Evolutionary conservation across 768 basidiomycete species (phyloP).

Genomic region (Russula olivacea): DNA sequence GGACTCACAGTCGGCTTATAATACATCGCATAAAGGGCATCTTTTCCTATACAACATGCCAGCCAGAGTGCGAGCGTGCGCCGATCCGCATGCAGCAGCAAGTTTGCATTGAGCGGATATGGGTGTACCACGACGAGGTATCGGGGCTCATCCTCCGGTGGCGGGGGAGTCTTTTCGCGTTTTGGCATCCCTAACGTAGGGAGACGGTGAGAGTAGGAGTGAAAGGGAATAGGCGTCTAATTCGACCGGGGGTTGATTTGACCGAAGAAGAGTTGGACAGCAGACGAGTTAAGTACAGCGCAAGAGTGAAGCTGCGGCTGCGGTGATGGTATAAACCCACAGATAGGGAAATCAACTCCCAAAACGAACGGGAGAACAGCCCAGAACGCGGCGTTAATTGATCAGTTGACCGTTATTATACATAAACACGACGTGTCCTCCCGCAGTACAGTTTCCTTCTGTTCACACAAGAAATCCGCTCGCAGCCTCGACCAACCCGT

Average conservation of each 20-base stretch:
- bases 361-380: too few species aligned
- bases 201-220: neutral
- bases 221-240: neutral
- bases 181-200: conserved; percentile 29
- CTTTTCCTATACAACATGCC: conserved; percentile 36
- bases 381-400: too few species aligned
- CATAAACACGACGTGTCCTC: neutral
- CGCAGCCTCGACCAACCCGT: conserved; percentile 8
- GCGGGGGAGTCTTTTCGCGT: conserved; percentile 39
- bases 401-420: too few species aligned
- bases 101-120: conserved; percentile 39
- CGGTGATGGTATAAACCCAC: neutral
- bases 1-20: conserved; percentile 41
- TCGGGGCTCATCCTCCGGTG: conserved; percentile 40
- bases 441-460: neutral
- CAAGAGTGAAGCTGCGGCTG: neutral
- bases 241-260: neutral
- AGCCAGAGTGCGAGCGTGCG: conserved; percentile 40
- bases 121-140: conserved; percentile 43
- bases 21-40: conserved; percentile 37
- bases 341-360: neutral
- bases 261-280: neutral
- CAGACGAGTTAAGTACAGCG: neutral
- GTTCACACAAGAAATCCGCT: neutral
- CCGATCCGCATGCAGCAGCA: conserved; percentile 37